These are phyloP conservation scores for Ilyonectria destructans DNA, from an alignment of 2,329 filamentous ascomycete species.

Conservation along the genomic window DNA sequence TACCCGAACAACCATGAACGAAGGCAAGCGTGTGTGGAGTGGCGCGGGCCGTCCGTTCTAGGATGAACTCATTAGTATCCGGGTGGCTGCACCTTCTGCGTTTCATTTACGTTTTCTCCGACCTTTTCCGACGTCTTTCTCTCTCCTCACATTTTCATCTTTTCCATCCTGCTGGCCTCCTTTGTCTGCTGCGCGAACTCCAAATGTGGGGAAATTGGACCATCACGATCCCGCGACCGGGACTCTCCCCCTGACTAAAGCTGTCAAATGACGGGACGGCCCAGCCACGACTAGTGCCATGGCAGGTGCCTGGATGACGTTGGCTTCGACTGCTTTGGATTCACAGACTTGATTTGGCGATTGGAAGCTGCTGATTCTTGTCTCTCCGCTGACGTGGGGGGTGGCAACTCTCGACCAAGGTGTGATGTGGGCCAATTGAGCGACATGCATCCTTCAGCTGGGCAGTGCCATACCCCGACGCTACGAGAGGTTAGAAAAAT, in stretches of 20 bases:
- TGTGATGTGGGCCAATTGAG: not conserved
- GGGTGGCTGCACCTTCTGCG: not conserved
- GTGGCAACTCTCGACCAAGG: not conserved
- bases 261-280: not conserved
- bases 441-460: not conserved
- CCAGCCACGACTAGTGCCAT: not conserved
- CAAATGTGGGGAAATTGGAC: not conserved
- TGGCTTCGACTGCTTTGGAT: not conserved
- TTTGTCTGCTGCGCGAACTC: not conserved
- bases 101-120: not conserved
- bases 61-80: too few species aligned
- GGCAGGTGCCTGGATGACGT: not conserved
- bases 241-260: not conserved
- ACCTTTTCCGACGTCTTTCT: not conserved
- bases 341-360: not conserved
- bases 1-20: not conserved
- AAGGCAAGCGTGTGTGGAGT: too few species aligned
- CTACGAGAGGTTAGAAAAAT: not conserved
- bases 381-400: not conserved
- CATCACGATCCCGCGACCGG: not conserved
- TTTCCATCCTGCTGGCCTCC: too few species aligned
- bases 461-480: not conserved
- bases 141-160: too few species aligned
- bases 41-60: too few species aligned
- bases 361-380: not conserved